phyloP scores from a whole-genome alignment of 2,329 filamentous ascomycete species.

The Fusarium verticillioides region DNA sequence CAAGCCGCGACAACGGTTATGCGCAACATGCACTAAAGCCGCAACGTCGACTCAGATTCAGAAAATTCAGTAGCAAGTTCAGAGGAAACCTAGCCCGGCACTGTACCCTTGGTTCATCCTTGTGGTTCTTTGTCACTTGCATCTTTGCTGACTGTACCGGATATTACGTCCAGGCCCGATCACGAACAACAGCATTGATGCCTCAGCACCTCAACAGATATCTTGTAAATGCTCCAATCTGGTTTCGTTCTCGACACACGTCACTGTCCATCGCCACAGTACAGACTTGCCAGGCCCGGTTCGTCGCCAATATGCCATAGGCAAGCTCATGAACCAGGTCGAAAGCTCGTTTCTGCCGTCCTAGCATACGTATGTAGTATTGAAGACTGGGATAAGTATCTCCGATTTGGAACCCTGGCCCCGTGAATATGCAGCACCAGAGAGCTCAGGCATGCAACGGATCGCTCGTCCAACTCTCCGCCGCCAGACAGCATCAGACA shows the following conservation, averaged over 20 bases:
- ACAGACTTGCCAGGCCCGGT: neutral
- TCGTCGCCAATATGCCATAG: constrained; percentile 1
- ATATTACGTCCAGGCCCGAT: constrained; percentile 12
- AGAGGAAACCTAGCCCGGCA: constrained; percentile 48
- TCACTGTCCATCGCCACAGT: neutral
- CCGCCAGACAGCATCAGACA: constrained; percentile 27
- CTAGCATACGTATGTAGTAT: neutral
- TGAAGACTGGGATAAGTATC: constrained; percentile 20
- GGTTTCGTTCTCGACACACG: neutral
- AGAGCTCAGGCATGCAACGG: constrained; percentile 42
- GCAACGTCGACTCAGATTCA: constrained; percentile 55
- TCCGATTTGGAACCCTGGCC: constrained; percentile 31
- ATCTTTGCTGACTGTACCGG: constrained; percentile 12
- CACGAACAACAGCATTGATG: neutral
- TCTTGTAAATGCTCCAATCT: neutral
- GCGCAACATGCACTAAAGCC: constrained; percentile 64
- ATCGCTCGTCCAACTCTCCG: constrained; percentile 40
- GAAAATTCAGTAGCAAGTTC: constrained; percentile 56
- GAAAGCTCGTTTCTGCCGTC: neutral
- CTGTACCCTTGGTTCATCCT: constrained; percentile 27
- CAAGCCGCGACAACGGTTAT: constrained; percentile 61
- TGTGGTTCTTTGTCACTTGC: constrained; percentile 19
- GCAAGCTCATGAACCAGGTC: neutral
- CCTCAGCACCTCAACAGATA: neutral
- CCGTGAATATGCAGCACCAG: constrained; percentile 38